Conservation (phyloP, 192 early-diverging fungal genomes). For the Podila verticillata region DNA sequence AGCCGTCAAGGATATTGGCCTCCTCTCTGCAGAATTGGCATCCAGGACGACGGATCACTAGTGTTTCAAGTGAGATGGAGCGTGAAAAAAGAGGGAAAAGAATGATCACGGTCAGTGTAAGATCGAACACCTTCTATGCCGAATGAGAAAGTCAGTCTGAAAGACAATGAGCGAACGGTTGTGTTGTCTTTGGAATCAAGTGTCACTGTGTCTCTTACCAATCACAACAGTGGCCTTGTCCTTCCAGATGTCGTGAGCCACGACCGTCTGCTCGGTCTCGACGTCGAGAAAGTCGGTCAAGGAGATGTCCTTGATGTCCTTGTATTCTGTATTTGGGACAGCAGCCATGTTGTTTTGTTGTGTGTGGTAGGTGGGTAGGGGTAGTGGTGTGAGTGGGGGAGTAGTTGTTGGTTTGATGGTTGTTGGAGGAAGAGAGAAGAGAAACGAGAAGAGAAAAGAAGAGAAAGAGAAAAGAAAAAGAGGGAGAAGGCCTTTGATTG, state of each 20-base stretch:
- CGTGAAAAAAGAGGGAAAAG: background rate
- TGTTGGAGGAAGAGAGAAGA: background rate
- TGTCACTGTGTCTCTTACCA: conserved; percentile 10
- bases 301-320: conserved; percentile 26
- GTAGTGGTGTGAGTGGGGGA: background rate
- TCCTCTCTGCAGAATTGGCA: conserved; percentile 63
- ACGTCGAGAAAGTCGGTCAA: conserved; percentile 27
- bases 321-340: conserved; percentile 12
- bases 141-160: too few species aligned
- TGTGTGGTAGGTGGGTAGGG: background rate
- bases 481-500: background rate
- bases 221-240: conserved; percentile 34
- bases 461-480: background rate
- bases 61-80: background rate
- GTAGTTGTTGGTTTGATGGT: background rate
- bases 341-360: background rate
- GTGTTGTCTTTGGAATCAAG: background rate
- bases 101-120: background rate
- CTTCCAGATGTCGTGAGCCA: conserved; percentile 34
- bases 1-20: conserved; percentile 35
- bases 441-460: background rate
- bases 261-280: background rate
- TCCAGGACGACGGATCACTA: conserved; percentile 58
- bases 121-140: too few species aligned
- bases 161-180: too few species aligned